Evolutionary conservation across 2,329 filamentous ascomycete genomes (phyloP), one percentile per base, ranked within the genome.

Genomic region (Colletotrichum karsti): DNA sequence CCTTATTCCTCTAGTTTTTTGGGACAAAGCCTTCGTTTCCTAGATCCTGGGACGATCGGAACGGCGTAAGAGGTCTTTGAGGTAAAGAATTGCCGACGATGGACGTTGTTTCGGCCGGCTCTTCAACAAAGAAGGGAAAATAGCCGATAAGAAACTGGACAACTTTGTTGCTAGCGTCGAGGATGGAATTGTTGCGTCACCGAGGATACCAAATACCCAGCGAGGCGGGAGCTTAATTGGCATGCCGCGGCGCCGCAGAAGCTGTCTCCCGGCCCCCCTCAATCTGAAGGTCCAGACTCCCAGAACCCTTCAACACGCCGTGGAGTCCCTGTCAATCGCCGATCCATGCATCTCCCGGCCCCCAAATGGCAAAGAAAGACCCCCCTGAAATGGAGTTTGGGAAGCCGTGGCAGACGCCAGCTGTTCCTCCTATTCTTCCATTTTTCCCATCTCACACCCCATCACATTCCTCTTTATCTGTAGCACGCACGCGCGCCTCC

Each of bases 161-260:
- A 58, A 4, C 12, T 58, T 48, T 58, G 51, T 48, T 58, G 51
- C 37, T 42, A 64, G 42, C 30, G 59, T 57, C 22, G 51, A 63
- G 33, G 22, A 65, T 53, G 61, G 30, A 61, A 65, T 48, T 55
- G 60, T 68, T 68, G 65, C 61, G 65, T 68, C 65, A 68, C 65
- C 53, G 39, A 55, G 50, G 37, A 35, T 12, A 24, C 33, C 39
- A 55, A 39, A 35, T 12, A 24, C 33, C 39, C 62, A 39, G 39
- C 33, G 33, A 35, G 10, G 15, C 33, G n/a, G 46, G 30, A 67
- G 64, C 59, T 67, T 67, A 53, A 65, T 65, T 59, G 39, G 46
- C 65, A 54, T 26, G 60, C 58, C 18, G 44, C 13, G 13, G 35
- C n/a, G n/a, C 51, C 51, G 35, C 35, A 33, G 51, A 51, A 39